Percentiles rank a stretch among this genome's conserved stretches.
Evolutionary conservation across 2,329 filamentous ascomycete genomes (phyloP).

Genomic region (Epichloe glyceriae): DNA sequence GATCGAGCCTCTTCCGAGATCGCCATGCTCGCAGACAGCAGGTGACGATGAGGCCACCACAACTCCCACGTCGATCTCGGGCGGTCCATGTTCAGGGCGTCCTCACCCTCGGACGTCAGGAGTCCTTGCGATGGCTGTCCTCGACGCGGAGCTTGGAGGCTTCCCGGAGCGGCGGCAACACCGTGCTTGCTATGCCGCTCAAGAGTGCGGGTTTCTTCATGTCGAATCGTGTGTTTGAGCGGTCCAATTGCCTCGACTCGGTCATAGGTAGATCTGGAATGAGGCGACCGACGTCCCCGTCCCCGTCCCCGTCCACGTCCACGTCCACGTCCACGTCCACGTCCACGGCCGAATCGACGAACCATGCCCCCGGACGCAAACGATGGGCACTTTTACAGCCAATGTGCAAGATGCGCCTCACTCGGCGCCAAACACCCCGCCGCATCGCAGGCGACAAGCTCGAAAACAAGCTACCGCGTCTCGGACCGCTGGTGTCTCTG

Average conservation of each 20-base stretch:
- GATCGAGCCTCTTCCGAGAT: conserved; percentile 1
- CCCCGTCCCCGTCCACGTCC: conserved; percentile 15
- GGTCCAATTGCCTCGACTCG: conserved; percentile 24
- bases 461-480: conserved; percentile 12
- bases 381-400: conserved; percentile 7
- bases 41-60: conserved; percentile 22
- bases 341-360: conserved; percentile 10
- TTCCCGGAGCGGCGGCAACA: conserved; percentile 9
- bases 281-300: conserved; percentile 15
- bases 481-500: neutral
- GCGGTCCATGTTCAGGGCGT: conserved; percentile 15
- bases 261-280: conserved; percentile 17
- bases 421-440: conserved; percentile 15
- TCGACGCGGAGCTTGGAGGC: conserved; percentile 14
- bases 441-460: conserved; percentile 23
- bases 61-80: conserved; percentile 16
- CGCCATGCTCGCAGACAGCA: conserved; percentile 17
- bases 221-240: conserved; percentile 23
- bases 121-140: conserved; percentile 18
- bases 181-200: conserved; percentile 9
- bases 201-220: conserved; percentile 19
- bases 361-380: neutral
- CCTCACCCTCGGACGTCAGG: conserved; percentile 10
- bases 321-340: conserved; percentile 11
- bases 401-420: conserved; percentile 10